Percentiles rank a stretch among this genome's conserved stretches.
Conservation (phyloP, 2,329 filamentous ascomycete species). For the Sporothrix brunneoviolacea region DNA sequence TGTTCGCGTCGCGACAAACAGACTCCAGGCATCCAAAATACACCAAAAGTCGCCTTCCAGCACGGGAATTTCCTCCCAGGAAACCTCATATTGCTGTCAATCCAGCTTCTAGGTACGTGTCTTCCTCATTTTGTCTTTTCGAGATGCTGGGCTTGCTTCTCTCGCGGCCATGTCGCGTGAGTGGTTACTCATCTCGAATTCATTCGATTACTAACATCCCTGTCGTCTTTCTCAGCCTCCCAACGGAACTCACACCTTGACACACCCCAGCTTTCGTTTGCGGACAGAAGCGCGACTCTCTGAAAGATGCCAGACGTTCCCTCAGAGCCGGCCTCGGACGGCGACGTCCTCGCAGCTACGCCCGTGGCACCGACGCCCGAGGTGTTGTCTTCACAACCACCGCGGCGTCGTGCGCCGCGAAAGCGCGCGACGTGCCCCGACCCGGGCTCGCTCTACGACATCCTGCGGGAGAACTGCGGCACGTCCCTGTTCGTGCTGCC, state of each 20-base stretch:
- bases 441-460: conserved; percentile 44
- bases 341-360: not conserved
- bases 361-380: not conserved
- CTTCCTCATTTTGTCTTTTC: not conserved
- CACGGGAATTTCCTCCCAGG: not conserved
- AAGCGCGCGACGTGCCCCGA: conserved; percentile 28
- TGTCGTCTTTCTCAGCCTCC: no score
- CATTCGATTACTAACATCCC: no score
- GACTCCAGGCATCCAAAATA: not conserved
- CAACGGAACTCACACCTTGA: no score
- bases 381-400: not conserved
- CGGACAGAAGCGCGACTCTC: no score
- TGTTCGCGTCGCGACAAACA: conserved; percentile 5
- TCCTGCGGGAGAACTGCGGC: conserved; percentile 43
- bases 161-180: not conserved
- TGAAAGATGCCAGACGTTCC: no score
- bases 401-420: not conserved
- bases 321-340: not conserved
- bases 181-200: not conserved
- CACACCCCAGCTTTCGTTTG: no score
- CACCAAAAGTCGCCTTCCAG: not conserved
- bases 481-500: conserved; percentile 45
- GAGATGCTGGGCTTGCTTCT: not conserved
- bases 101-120: not conserved
- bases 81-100: not conserved